phyloP scores from a whole-genome alignment of 2,329 filamentous ascomycete species.

The Teratosphaeria viscida region DNA sequence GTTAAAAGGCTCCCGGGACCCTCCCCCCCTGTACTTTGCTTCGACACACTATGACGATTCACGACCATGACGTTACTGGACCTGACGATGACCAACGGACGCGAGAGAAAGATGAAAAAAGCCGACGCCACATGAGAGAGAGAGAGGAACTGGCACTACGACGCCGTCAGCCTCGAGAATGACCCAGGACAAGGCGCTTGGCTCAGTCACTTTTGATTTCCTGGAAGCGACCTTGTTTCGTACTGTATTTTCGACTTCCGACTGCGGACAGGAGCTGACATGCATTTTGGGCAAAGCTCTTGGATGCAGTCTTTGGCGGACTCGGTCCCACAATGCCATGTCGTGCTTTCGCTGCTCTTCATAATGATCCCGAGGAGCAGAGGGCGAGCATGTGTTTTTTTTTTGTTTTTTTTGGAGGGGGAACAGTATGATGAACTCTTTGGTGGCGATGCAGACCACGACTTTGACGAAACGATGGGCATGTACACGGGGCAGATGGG shows the following conservation, averaged over 20 bases:
- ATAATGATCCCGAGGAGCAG: neutral
- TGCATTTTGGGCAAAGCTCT: neutral
- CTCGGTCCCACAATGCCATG: neutral
- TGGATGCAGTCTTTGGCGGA: neutral
- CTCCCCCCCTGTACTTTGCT: constrained; percentile 10
- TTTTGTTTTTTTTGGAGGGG: neutral
- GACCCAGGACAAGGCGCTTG: neutral
- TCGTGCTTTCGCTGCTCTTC: neutral
- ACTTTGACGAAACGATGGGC: neutral
- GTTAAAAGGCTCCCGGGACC: neutral
- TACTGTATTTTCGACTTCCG: constrained; percentile 5
- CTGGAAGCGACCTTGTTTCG: constrained; percentile 2
- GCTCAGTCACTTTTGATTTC: neutral
- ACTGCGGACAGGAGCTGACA: neutral
- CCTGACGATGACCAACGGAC: constrained; percentile 9
- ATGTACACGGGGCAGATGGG: neutral
- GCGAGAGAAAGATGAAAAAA: constrained; percentile 1
- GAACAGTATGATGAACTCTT: neutral
- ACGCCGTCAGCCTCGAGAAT: neutral
- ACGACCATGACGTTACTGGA: constrained; percentile 20
- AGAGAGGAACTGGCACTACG: neutral
- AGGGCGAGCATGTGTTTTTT: neutral
- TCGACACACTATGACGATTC: constrained; percentile 19
- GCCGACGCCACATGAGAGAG: neutral
- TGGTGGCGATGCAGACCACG: neutral